phyloP scores from a whole-genome alignment of 1,284 basidiomycete species.

The Hemileia vastatrix region DNA sequence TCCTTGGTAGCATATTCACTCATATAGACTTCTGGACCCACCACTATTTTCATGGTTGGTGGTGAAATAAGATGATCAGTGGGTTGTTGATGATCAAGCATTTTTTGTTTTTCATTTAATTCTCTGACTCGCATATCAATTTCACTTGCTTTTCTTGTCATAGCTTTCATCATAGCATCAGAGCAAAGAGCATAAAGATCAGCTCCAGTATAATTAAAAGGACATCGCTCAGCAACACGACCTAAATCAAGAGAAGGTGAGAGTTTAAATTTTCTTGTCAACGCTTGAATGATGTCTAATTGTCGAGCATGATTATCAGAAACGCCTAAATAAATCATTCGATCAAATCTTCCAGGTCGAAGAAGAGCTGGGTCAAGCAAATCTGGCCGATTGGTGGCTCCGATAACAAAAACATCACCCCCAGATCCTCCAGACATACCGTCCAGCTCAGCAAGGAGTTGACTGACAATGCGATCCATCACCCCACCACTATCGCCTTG shows the following conservation, averaged over 20 bases:
- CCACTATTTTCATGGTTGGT: conserved; percentile 54
- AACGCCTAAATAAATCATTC: conserved; percentile 92
- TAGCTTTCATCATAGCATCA: conserved; percentile 90
- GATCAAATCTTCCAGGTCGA: conserved; percentile 71
- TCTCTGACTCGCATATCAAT: too few species aligned
- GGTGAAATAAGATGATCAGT: too few species aligned
- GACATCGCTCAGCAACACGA: conserved; percentile 53
- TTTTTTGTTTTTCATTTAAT: conserved; percentile 22
- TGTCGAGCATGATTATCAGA: conserved; percentile 79
- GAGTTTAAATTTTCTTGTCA: conserved; percentile 85
- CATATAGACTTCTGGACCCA: conserved; percentile 55
- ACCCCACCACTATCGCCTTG: conserved; percentile 49
- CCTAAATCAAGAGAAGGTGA: conserved; percentile 60
- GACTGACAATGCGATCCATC: conserved; percentile 48
- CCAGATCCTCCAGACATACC: conserved; percentile 44
- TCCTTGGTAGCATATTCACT: conserved; percentile 65
- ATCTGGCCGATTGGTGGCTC: conserved; percentile 48
- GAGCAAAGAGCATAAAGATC: conserved; percentile 97
- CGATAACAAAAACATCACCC: conserved; percentile 48
- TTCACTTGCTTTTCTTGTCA: conserved; percentile 73
- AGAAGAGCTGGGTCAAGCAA: conserved; percentile 47
- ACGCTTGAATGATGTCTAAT: conserved; percentile 72
- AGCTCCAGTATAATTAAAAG: conserved; percentile 62
- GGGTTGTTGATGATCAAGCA: conserved; percentile 21
- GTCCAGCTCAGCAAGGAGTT: conserved; percentile 48